These are phyloP conservation scores for Moniliophthora roreri DNA, from an alignment of 1,284 basidiomycete genomes.

Conservation along the genomic window DNA sequence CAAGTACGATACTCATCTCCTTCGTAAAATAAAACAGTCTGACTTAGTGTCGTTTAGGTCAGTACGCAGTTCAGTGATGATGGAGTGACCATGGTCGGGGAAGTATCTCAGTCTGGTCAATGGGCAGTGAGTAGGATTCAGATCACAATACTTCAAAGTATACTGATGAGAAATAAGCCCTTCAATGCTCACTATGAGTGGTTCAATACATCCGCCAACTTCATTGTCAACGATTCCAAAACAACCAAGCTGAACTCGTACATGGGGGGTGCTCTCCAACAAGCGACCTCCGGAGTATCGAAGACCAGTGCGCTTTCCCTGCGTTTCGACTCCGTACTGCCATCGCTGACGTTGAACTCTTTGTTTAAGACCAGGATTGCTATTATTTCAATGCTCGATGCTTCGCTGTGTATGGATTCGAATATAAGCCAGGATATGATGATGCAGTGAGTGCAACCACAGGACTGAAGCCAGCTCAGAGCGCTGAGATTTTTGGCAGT, in stretches of 20 bases:
- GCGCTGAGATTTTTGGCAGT: slow-evolving; percentile 40
- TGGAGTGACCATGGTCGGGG: slow-evolving; percentile 41
- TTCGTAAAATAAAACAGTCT: slow-evolving; percentile 20
- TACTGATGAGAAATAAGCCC: slow-evolving; percentile 37
- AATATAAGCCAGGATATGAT: slow-evolving; percentile 53
- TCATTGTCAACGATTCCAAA: slow-evolving; percentile 46
- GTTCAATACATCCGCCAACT: slow-evolving; percentile 49
- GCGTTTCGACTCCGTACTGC: slow-evolving; percentile 10
- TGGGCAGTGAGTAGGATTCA: slow-evolving; percentile 59
- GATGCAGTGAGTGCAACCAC: slow-evolving; percentile 23
- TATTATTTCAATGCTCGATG: slow-evolving; percentile 48
- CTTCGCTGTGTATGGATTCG: slow-evolving; percentile 53
- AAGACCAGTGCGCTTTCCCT: slow-evolving; percentile 37
- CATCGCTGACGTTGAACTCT: not conserved
- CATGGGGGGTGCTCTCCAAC: slow-evolving; percentile 62
- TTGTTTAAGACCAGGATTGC: slow-evolving; percentile 40
- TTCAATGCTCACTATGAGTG: slow-evolving; percentile 57
- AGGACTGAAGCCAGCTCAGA: slow-evolving; percentile 2
- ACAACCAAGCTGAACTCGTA: slow-evolving; percentile 55
- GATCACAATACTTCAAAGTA: too few species aligned
- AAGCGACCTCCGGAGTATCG: slow-evolving; percentile 62
- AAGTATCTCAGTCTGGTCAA: slow-evolving; percentile 70
- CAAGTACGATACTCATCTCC: slow-evolving; percentile 32
- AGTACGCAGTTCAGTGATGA: slow-evolving; percentile 26
- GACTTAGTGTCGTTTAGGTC: slow-evolving; percentile 34